These are phyloP conservation scores for Dictyostelium purpureum DNA, from an alignment of 78 protist genomes.

Conservation along the genomic window DNA sequence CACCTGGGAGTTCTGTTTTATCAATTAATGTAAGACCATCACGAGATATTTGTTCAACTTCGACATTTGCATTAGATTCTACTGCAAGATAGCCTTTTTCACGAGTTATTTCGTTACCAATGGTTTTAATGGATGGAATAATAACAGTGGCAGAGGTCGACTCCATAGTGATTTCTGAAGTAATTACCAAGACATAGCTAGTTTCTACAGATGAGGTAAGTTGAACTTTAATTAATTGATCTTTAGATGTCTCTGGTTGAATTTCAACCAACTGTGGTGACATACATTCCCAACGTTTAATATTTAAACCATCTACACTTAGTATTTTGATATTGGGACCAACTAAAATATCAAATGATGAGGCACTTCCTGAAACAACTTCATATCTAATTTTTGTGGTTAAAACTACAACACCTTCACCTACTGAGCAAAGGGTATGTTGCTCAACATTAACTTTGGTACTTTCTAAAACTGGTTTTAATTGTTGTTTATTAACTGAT, in stretches of 20 bases:
- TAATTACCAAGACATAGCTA: not conserved
- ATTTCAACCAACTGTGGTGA: slow-evolving; percentile 25
- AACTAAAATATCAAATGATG: slow-evolving; percentile 40
- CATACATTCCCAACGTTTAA: slow-evolving; percentile 66
- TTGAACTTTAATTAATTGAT: slow-evolving; percentile 31
- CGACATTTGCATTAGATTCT: slow-evolving; percentile 49
- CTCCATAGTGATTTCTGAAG: slow-evolving; percentile 25
- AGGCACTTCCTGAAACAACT: slow-evolving; percentile 36
- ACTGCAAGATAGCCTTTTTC: slow-evolving; percentile 53
- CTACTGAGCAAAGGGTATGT: slow-evolving; percentile 49
- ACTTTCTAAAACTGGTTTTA: not conserved
- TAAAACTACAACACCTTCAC: slow-evolving; percentile 61
- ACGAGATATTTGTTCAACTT: slow-evolving; percentile 49
- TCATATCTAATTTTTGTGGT: not conserved
- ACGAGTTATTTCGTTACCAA: slow-evolving; percentile 43
- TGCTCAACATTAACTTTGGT: slow-evolving; percentile 61
- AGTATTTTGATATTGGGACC: slow-evolving; percentile 12
- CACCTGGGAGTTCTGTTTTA: slow-evolving; percentile 33
- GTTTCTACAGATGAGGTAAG: slow-evolving; percentile 23
- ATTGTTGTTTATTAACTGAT: not conserved
- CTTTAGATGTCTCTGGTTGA: not conserved
- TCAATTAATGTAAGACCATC: slow-evolving; percentile 49
- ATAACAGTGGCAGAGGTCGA: not conserved
- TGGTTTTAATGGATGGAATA: not conserved
- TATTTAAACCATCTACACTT: slow-evolving; percentile 20